phyloP scores from a whole-genome alignment of 192 early-diverging fungal genomes.

The Martensiomyces pterosporus region DNA sequence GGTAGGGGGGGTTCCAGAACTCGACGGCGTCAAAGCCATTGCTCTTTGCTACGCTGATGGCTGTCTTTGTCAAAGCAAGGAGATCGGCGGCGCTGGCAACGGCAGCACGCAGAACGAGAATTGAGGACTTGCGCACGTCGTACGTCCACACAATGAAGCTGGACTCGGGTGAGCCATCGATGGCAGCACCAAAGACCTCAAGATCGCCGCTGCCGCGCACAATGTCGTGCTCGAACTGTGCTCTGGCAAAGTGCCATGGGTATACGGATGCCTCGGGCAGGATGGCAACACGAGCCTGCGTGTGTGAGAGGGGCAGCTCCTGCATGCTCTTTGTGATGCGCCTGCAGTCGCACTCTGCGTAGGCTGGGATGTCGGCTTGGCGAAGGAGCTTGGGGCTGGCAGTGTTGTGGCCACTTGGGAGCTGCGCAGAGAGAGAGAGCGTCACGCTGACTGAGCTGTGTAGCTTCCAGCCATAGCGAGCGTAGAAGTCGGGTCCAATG shows the following conservation, averaged over 20 bases:
- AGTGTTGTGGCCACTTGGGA: too few relatives aligned
- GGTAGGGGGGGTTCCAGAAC: neutral
- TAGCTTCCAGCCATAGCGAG: neutral
- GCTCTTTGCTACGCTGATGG: neutral
- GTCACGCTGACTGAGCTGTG: neutral
- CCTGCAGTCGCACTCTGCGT: neutral
- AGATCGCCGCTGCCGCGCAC: neutral
- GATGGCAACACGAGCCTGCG: neutral
- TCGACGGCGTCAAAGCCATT: neutral
- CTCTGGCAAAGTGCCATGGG: neutral
- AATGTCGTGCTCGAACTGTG: neutral
- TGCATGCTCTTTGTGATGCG: neutral
- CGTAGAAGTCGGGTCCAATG: slow-evolving; percentile 7
- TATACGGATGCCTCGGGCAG: neutral
- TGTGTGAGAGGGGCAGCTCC: neutral
- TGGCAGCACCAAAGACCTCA: neutral
- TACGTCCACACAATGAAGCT: neutral
- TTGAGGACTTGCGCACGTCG: neutral
- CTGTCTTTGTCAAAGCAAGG: neutral
- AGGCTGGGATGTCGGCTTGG: neutral
- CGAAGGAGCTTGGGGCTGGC: neutral
- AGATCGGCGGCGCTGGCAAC: neutral
- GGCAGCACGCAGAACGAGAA: neutral
- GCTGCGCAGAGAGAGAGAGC: neutral
- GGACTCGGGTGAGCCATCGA: too few relatives aligned